Percentiles rank a stretch among this genome's conserved stretches.
phyloP scores from a whole-genome alignment of 306 rosid genomes.

The Dalbergia cultrata region DNA sequence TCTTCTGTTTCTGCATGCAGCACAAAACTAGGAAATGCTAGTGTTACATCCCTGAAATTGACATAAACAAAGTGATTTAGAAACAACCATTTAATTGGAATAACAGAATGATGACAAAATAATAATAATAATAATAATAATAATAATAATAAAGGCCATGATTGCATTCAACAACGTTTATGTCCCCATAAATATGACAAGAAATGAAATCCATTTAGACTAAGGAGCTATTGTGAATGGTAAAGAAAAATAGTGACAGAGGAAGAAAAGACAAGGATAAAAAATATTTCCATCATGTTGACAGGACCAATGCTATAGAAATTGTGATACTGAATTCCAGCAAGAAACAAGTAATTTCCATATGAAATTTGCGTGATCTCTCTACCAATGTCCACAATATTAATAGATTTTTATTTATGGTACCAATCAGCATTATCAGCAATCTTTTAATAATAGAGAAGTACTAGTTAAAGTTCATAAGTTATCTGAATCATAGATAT shows the following conservation, averaged over 20 bases:
- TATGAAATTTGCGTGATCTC: background rate
- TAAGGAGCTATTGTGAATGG: no score
- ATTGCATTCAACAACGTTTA: background rate
- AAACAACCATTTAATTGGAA: background rate
- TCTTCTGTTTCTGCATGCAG: slow-evolving; percentile 38
- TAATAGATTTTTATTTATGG: background rate
- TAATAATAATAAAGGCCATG: background rate
- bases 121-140: background rate
- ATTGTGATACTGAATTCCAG: background rate
- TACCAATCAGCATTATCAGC: background rate
- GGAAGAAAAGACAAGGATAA: no score
- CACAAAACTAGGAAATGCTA: slow-evolving; percentile 55
- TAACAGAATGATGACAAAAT: background rate
- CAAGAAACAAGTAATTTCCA: background rate
- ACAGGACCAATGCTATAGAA: background rate
- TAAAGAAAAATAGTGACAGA: background rate
- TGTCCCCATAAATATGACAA: background rate
- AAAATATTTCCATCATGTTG: background rate
- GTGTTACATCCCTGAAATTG: slow-evolving; percentile 50
- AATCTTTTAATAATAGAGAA: background rate
- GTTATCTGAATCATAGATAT: background rate
- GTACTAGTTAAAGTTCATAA: background rate
- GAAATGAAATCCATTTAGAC: background rate
- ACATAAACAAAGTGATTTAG: slow-evolving; percentile 13
- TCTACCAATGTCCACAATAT: background rate